phyloP scores from a whole-genome alignment of 2,329 filamentous ascomycete species.

The Verticillium isaacii region DNA sequence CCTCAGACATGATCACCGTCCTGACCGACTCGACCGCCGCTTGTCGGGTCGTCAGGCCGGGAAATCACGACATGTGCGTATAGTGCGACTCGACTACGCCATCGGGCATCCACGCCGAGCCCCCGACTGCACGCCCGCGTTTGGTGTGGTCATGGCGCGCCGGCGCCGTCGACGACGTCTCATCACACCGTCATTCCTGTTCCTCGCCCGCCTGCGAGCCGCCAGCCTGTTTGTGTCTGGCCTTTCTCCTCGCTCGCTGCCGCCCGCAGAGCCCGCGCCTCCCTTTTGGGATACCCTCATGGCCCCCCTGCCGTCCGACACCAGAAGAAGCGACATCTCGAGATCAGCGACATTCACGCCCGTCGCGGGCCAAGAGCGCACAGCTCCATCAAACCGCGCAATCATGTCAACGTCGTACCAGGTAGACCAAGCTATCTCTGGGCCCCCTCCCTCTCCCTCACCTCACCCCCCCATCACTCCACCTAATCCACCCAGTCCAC shows the following conservation, averaged over 20 bases:
- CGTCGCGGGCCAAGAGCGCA: neutral
- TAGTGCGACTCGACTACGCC: slow-evolving; percentile 4
- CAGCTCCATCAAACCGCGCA: neutral
- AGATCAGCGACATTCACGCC: neutral
- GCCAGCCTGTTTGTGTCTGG: neutral
- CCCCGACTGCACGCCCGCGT: neutral
- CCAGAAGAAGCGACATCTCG: neutral
- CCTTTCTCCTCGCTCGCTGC: neutral
- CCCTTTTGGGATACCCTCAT: neutral
- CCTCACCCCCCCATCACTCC: neutral
- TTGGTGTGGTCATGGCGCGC: neutral
- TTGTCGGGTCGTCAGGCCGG: neutral
- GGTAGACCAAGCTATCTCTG: neutral
- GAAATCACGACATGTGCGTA: neutral
- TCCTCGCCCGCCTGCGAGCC: neutral
- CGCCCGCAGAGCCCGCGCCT: neutral
- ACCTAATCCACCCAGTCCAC: neutral
- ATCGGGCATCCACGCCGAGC: slow-evolving; percentile 5
- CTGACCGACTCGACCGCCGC: neutral
- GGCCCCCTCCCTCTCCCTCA: neutral
- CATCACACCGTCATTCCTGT: neutral
- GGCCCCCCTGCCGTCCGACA: neutral
- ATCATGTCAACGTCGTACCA: neutral
- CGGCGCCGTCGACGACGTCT: neutral
- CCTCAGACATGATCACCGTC: neutral